Evolutionary conservation across 2,329 filamentous ascomycete genomes (phyloP), one percentile per base, ranked within the genome.

Genomic region (Fusarium domesticum): DNA sequence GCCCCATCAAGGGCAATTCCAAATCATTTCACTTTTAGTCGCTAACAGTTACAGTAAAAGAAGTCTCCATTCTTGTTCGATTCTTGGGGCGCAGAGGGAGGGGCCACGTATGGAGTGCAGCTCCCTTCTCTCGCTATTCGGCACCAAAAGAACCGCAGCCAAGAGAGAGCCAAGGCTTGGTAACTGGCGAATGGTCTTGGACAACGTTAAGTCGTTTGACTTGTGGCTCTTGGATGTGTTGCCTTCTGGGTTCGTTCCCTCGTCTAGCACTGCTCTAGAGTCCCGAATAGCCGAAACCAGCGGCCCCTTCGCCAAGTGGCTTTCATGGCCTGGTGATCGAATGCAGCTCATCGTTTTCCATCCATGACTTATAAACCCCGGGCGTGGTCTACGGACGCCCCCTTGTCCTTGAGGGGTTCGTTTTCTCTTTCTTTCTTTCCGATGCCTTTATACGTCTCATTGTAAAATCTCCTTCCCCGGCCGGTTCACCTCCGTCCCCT

Each of bases 201-300:
- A 28, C 14, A 8, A 28, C 8, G 8, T 28, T 12, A 28, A 28
- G 23, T 28, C 23, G 23, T 28, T 11, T 28, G 23, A 8, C 14
- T 28, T 28, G 23, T 28, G 23, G 23, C 23, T 28, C 15, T 34
- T 18, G 28, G 25, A 31, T 20, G 14, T 37, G 20, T 54, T 35
- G 39, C 51, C 41, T 39, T 37, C 45, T 30, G 23, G 18, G 33
- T 30, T 33, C 18, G 20, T n/a, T n/a, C n/a, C n/a, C n/a, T n/a
- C n/a, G n/a, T n/a, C n/a, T n/a, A n/a, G n/a, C n/a, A n/a, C n/a
- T n/a, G n/a, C n/a, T 31, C 28, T 40, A 18, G 35, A 42, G 45
- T 54, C 54, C 56, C 56, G 56, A 58, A 53, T 47, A 59, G 47
- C 54, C 54, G 50, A 50, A 45, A 49, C 42, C 50, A 45, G 14